These are phyloP conservation scores for Suillus sp. DNA, from an alignment of 768 basidiomycete species.

Conservation along the genomic window DNA sequence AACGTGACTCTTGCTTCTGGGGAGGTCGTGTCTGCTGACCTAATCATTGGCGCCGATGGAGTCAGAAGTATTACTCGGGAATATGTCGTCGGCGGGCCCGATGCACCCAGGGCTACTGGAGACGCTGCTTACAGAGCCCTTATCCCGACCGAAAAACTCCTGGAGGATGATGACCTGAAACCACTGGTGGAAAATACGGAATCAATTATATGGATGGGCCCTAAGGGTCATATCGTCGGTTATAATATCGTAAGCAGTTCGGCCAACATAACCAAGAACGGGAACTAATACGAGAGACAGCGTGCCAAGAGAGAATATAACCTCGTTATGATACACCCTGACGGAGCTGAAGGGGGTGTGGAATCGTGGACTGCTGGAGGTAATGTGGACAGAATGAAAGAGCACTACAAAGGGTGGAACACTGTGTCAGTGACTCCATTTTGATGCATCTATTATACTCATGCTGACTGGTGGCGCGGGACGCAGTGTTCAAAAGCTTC, in stretches of 20 bases:
- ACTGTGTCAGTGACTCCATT: conserved; percentile 38
- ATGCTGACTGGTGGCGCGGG: conserved; percentile 10
- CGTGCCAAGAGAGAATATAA: conserved; percentile 46
- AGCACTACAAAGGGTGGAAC: conserved; percentile 50
- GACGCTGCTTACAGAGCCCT: conserved; percentile 65
- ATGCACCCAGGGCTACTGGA: conserved; percentile 55
- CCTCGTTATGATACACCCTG: conserved; percentile 48
- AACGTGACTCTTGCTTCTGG: conserved; percentile 45
- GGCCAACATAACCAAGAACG: neutral
- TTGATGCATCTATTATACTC: neutral
- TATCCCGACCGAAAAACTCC: conserved; percentile 46
- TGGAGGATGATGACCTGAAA: conserved; percentile 54
- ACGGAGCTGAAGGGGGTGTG: conserved; percentile 27
- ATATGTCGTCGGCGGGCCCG: conserved; percentile 49
- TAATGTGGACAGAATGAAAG: conserved; percentile 48
- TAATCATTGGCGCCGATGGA: conserved; percentile 55
- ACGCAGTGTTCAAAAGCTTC: conserved; percentile 45
- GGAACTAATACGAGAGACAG: conserved; percentile 15
- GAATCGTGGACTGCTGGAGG: conserved; percentile 50
- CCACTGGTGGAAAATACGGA: conserved; percentile 52
- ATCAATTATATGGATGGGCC: conserved; percentile 65
- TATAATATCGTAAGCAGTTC: conserved; percentile 44
- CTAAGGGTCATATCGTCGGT: conserved; percentile 47
- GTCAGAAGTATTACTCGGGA: conserved; percentile 53
- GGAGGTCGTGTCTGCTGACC: conserved; percentile 43